phyloP scores from a whole-genome alignment of 805 yeast species.

The Candida arabinofermentans region DNA sequence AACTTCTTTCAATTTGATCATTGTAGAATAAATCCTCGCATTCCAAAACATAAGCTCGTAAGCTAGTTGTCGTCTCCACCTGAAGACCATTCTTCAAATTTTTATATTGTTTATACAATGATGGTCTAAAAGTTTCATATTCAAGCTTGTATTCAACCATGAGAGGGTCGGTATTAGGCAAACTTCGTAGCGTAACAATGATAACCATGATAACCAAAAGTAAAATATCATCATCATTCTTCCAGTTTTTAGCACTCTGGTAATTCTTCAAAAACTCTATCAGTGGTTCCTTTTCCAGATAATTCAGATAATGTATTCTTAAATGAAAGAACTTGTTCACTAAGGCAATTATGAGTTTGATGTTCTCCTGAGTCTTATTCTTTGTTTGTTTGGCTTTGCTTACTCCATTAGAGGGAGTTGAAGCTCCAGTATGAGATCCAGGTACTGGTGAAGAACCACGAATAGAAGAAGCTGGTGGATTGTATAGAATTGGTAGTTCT shows the following conservation, averaged over 20 bases:
- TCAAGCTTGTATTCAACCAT: slow-evolving; percentile 21
- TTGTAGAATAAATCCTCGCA: slow-evolving; percentile 48
- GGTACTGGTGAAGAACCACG: neutral
- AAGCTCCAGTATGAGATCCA: neutral
- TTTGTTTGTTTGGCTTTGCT: slow-evolving; percentile 10
- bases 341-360: slow-evolving; percentile 30
- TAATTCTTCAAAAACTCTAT: slow-evolving; percentile 36
- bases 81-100: slow-evolving; percentile 43
- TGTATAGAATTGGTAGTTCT: slow-evolving; percentile 22
- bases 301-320: slow-evolving; percentile 37
- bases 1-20: slow-evolving; percentile 46
- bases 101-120: slow-evolving; percentile 38
- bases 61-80: slow-evolving; percentile 44
- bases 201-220: slow-evolving; percentile 42
- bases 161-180: slow-evolving; percentile 26
- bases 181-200: slow-evolving; percentile 35
- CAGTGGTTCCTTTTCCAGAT: slow-evolving; percentile 33
- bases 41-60: slow-evolving; percentile 46
- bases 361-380: slow-evolving; percentile 29
- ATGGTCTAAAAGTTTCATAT: slow-evolving; percentile 21
- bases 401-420: slow-evolving; percentile 3
- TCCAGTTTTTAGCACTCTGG: slow-evolving; percentile 36
- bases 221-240: slow-evolving; percentile 43
- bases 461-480: slow-evolving; percentile 2
- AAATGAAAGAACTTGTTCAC: slow-evolving; percentile 41